A percentile compares a stretch with the other conserved stretches of the same genome.
phyloP scores from a whole-genome alignment of 2,329 filamentous ascomycete genomes.

The Penicillium decumbens region DNA sequence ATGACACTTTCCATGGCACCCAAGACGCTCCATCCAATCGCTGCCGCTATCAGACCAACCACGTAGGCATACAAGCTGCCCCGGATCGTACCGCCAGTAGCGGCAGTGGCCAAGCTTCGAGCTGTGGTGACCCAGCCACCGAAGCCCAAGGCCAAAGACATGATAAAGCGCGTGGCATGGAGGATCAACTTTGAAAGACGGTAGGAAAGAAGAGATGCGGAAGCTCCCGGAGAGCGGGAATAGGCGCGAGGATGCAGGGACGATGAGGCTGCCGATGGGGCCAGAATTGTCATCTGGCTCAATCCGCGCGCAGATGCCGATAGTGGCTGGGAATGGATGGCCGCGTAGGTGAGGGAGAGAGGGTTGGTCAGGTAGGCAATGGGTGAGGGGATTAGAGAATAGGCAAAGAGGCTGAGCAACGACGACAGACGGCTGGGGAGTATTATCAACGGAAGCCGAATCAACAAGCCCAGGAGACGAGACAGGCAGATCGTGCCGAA shows the following conservation, averaged over 20 bases:
- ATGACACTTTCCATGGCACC: slow-evolving; percentile 86
- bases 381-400: slow-evolving; percentile 77
- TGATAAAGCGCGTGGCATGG: slow-evolving; percentile 84
- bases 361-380: slow-evolving; percentile 85
- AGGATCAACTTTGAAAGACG: slow-evolving; percentile 85
- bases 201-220: slow-evolving; percentile 69
- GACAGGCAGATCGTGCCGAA: slow-evolving; percentile 91
- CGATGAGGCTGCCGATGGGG: slow-evolving; percentile 63
- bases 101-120: slow-evolving; percentile 63
- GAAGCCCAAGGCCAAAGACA: slow-evolving; percentile 84
- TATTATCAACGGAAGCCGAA: slow-evolving; percentile 79
- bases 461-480: slow-evolving; percentile 71
- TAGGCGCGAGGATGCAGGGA: slow-evolving; percentile 49
- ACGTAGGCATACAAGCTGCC: slow-evolving; percentile 94
- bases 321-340: slow-evolving; percentile 85
- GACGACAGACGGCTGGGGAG: slow-evolving; percentile 71
- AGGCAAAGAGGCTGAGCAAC: slow-evolving; percentile 65
- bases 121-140: slow-evolving; percentile 96
- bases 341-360: slow-evolving; percentile 83
- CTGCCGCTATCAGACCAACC: slow-evolving; percentile 83
- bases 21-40: slow-evolving; percentile 90
- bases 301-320: slow-evolving; percentile 72
- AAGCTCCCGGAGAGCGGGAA: slow-evolving; percentile 39
- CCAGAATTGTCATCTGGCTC: slow-evolving; percentile 75
- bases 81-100: slow-evolving; percentile 47